Evolutionary conservation across 768 basidiomycete genomes (phyloP).

Genomic region (Serpula lacrymans): DNA sequence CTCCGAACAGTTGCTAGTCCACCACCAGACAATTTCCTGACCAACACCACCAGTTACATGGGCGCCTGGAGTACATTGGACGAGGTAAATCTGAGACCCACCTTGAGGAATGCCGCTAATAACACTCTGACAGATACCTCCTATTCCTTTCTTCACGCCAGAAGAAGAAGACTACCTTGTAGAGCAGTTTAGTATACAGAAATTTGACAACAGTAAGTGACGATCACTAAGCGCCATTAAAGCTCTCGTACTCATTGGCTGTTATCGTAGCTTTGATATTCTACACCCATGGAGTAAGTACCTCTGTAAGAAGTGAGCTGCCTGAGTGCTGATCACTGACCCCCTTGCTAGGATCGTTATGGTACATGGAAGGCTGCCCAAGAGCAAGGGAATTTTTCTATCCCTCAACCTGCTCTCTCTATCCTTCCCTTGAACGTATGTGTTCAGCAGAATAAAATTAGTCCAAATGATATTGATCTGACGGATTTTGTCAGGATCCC

Average conservation of each 20-base stretch:
- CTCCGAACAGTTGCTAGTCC: conserved; percentile 51
- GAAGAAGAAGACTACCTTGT: conserved; percentile 73
- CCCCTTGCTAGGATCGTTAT: conserved; percentile 33
- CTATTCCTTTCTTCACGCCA: conserved; percentile 54
- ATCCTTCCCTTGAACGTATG: conserved; percentile 38
- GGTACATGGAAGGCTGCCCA: conserved; percentile 34
- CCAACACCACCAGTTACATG: conserved; percentile 45
- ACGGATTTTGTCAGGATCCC: conserved; percentile 29
- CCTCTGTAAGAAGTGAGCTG: background rate
- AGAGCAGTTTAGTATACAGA: conserved; percentile 53
- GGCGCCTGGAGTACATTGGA: conserved; percentile 46
- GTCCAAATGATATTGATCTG: too few species aligned
- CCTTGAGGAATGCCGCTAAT: background rate
- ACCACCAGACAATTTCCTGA: conserved; percentile 54
- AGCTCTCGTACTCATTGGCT: background rate
- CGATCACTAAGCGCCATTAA: background rate
- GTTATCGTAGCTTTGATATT: conserved; percentile 54
- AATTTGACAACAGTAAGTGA: conserved; percentile 60
- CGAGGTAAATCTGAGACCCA: conserved; percentile 29
- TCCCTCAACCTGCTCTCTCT: conserved; percentile 38
- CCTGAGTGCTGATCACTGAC: background rate
- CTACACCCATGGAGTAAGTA: conserved; percentile 51
- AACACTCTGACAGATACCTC: conserved; percentile 44
- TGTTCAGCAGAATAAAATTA: background rate
- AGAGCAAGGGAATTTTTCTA: conserved; percentile 41